A percentile compares a stretch with the other conserved stretches of the same genome.
These are phyloP conservation scores for Stenocarpella maydis DNA, from an alignment of 2,329 filamentous ascomycete species.

Conservation along the genomic window DNA sequence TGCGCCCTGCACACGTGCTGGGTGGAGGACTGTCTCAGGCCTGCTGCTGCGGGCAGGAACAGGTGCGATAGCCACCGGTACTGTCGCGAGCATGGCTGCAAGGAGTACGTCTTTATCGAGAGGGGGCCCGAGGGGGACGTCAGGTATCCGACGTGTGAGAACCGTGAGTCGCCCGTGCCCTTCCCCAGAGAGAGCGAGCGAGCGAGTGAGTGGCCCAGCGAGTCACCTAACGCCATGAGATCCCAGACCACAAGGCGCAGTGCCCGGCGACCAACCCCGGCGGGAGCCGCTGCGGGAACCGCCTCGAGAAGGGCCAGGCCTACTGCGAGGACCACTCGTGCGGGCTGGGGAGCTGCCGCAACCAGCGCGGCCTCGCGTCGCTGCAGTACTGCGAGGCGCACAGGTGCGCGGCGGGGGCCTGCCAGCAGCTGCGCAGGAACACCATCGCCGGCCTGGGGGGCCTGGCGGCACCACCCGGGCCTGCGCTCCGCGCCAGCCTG, in stretches of 20 bases:
- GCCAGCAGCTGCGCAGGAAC: conserved; percentile 34
- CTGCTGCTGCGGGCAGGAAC: not conserved
- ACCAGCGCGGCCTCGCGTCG: conserved; percentile 25
- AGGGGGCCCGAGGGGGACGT: conserved; percentile 17
- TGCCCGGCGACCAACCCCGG: conserved; percentile 25
- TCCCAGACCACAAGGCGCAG: conserved; percentile 30
- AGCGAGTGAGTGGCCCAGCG: no score
- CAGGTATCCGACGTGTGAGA: conserved; percentile 22
- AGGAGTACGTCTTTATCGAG: conserved; percentile 28
- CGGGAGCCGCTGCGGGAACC: conserved; percentile 26
- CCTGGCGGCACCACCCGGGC: not conserved
- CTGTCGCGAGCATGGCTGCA: conserved; percentile 24
- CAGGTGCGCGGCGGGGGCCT: conserved; percentile 38
- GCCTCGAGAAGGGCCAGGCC: conserved; percentile 3
- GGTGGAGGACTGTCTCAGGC: conserved; percentile 21
- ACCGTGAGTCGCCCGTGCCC: conserved; percentile 1
- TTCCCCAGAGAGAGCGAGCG: not conserved
- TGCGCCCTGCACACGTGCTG: conserved; percentile 29
- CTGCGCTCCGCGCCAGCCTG: conserved; percentile 4
- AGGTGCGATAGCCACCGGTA: conserved; percentile 26
- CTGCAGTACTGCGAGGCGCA: conserved; percentile 40
- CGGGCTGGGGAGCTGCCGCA: conserved; percentile 30
- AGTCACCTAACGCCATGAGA: not conserved
- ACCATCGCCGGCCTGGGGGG: conserved; percentile 19
- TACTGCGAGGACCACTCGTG: conserved; percentile 35